phyloP scores from a whole-genome alignment of 2,329 filamentous ascomycete genomes.

The Sclerotinia sclerotiorum region DNA sequence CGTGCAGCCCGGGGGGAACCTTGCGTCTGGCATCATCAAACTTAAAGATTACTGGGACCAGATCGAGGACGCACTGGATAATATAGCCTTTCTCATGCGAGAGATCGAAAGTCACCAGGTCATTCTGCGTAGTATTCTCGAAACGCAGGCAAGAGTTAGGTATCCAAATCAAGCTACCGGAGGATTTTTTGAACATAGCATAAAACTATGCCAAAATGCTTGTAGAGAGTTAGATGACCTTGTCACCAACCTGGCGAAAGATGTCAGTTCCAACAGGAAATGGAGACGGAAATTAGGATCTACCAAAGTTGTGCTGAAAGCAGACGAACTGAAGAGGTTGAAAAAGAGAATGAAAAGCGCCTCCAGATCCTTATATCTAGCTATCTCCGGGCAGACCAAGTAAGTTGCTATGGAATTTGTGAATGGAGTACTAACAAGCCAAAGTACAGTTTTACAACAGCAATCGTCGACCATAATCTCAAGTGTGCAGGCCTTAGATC shows the following conservation, averaged over 20 bases:
- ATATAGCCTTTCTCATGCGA: constrained; percentile 22
- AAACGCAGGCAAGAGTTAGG: constrained; percentile 13
- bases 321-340: constrained; percentile 25
- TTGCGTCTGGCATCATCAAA: constrained; percentile 25
- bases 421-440: neutral
- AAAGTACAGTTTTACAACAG: constrained; percentile 2
- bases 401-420: neutral
- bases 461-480: neutral
- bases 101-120: constrained; percentile 23
- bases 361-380: constrained; percentile 13
- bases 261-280: constrained; percentile 20
- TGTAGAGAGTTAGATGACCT: constrained; percentile 14
- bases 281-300: constrained; percentile 24
- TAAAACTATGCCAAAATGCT: constrained; percentile 25
- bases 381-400: constrained; percentile 25
- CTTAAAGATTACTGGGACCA: constrained; percentile 29
- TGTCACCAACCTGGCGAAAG: constrained; percentile 12
- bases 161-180: neutral
- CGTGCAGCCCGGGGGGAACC: constrained; percentile 22
- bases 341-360: constrained; percentile 25
- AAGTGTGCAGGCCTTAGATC: neutral
- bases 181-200: constrained; percentile 9
- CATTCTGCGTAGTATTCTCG: constrained; percentile 23
- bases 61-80: constrained; percentile 25
- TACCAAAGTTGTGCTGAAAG: constrained; percentile 23